Evolutionary conservation across 371 early-diverging fungal species (phyloP), one percentile per base, ranked within the genome.

Genomic region (Mucor lusitanicus): DNA sequence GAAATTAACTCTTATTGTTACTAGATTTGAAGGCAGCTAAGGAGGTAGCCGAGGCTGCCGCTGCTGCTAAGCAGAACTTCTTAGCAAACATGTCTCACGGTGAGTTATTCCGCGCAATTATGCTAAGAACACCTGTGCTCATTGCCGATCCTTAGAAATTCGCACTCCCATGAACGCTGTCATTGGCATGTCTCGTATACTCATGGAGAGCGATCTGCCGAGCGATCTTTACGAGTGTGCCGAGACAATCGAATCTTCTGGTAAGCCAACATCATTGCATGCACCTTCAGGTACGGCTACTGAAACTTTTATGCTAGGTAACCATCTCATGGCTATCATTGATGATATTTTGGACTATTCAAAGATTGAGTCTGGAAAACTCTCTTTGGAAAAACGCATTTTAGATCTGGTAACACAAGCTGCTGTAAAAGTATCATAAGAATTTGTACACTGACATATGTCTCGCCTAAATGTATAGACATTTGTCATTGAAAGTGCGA

Each of bases 11-110:
- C 13, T 30, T 60, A 61, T 6, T 67, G 55, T 39, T 64, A 21
- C 9, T 57, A 61, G 85, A 85, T 62, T 72, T 85, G 32, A 80
- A 82, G 59, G 65, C 71, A 53, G 83, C 85, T 19, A 85, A 85
- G 53, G 85, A 85, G 55, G 78, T 76, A 3, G 85, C 85, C 6
- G 85, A 83, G 40, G 82, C 80, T 19, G 85, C 84, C 2, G 85
- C 85, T 37, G 72, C 77, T 23, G 76, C 85, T 9, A 85, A 85
- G 55, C 82, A 82, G 23, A 81, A 74, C 64, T 85, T 87, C 65
- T 70, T 87, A 65, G 87, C 87, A 60, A 87, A 85, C 59, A 87
- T 87, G 83, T 87, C 87, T 7, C 87, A 87, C 61, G 87, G 54
- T 54, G 25, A 54, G 28, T 25, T 46, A 21, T 46, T 21, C 46